These are phyloP conservation scores for Parascedosporium putredinis DNA, from an alignment of 2,329 filamentous ascomycete species.

Conservation along the genomic window DNA sequence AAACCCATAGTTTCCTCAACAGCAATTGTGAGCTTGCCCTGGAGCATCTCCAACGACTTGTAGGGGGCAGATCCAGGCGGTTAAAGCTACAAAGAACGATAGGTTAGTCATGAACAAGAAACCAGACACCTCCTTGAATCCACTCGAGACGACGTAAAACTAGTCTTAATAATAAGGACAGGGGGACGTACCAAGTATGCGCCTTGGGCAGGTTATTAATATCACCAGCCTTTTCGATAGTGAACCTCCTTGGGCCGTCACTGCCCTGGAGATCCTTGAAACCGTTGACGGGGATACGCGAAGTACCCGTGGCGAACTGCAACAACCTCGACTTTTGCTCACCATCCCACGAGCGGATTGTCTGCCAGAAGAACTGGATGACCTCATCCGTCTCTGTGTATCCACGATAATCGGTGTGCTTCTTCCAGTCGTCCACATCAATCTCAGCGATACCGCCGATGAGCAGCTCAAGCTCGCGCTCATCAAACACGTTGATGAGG, in stretches of 20 bases:
- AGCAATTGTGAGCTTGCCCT: constrained; percentile 86
- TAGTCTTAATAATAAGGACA: no score
- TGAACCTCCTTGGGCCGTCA: constrained; percentile 89
- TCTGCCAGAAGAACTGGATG: constrained; percentile 98
- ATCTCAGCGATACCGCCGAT: constrained; percentile 99
- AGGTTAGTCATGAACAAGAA: constrained; percentile 13
- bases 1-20: constrained; percentile 99
- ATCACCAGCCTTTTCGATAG: constrained; percentile 95
- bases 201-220: constrained; percentile 86
- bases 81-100: constrained; percentile 64
- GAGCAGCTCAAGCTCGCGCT: constrained; percentile 89
- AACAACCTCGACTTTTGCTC: constrained; percentile 95
- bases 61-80: constrained; percentile 91
- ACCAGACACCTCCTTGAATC: no score
- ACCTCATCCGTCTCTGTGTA: constrained; percentile 98
- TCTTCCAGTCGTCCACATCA: constrained; percentile 99
- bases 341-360: constrained; percentile 90
- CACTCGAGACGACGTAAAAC: no score
- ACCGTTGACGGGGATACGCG: constrained; percentile 94
- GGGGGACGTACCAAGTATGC: constrained; percentile 89
- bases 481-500: constrained; percentile 96
- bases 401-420: constrained; percentile 97
- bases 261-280: constrained; percentile 99
- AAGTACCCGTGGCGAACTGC: constrained; percentile 96
- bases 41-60: constrained; percentile 74